Evolutionary conservation across 192 early-diverging fungal genomes (phyloP), one percentile per base, ranked within the genome.

Genomic region (Coemansia sp.): DNA sequence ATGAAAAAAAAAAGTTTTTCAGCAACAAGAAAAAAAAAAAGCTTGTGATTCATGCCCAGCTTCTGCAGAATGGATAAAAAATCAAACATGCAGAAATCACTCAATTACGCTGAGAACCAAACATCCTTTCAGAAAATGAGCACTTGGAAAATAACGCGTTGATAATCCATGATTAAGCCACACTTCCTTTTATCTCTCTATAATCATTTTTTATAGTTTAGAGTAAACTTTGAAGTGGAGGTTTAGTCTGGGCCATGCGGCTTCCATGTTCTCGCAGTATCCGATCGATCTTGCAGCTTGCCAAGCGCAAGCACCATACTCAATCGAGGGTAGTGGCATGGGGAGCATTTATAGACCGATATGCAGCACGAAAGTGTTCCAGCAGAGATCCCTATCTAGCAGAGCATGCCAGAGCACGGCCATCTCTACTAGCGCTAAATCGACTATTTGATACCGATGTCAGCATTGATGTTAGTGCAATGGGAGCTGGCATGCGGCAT

Each of bases 401-500:
- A 3, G 10, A 3, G 9, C 46, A 73, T 31, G 65, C 57, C 19
- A 36, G 55, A 36, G 8, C 53, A 21, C 30, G 36, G 3, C 68
- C 74, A 7, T 37, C 57, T 4, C 62, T 21, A 18, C 20, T 72
- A 6, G 59, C 52, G 12, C 52, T 63, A 10, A 47, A 53, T 15
- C 33, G 16, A 15, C 30, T 68, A 43, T 62, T 59, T 49, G 54
- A 42, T 21, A 23, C 13, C 13, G 38, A 60, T n/a, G 35, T 44
- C 13, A 14, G 30, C 15, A 58, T 78, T 33, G 18, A 16, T 23
- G 35, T 57, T 13, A 46, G 43, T 28, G 68, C 73, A 20, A 38
- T 71, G 20, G 74, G 69, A 5, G 74, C 74, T 8, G 74, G 74
- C 3, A 53, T 64, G 30, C 39, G 74, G 6, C 74, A 78, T 45